phyloP scores from a whole-genome alignment of 2,329 filamentous ascomycete genomes.

The Graphiopsis chlorocephala region DNA sequence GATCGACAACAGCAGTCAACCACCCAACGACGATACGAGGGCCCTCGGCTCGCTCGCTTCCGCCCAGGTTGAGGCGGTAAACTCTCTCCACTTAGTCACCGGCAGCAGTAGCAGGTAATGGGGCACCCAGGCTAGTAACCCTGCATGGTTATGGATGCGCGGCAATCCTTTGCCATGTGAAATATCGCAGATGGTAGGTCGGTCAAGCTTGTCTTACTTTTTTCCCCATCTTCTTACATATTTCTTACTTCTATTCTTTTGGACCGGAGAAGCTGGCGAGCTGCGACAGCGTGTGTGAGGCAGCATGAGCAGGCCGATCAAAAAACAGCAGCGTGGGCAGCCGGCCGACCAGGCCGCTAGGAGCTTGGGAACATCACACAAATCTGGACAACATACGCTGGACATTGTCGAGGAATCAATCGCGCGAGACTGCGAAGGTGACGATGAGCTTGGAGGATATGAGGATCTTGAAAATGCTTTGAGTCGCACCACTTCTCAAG shows the following conservation, averaged over 20 bases:
- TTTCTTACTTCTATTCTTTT: background rate
- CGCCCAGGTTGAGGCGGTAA: background rate
- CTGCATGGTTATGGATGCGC: background rate
- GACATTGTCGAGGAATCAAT: slow-evolving; percentile 21
- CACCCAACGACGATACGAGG: slow-evolving; percentile 1
- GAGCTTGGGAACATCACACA: slow-evolving; percentile 30
- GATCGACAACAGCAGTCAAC: background rate
- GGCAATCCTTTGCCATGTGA: background rate
- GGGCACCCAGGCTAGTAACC: background rate
- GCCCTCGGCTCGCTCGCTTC: background rate
- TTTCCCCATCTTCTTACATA: background rate
- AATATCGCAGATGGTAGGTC: slow-evolving; percentile 3
- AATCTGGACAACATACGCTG: slow-evolving; percentile 20
- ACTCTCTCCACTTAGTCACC: slow-evolving; percentile 10
- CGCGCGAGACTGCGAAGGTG: slow-evolving; percentile 18
- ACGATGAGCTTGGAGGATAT: background rate
- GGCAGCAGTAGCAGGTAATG: background rate
- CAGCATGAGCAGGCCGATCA: slow-evolving; percentile 21
- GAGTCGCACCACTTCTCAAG: slow-evolving; percentile 20
- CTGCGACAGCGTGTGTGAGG: background rate
- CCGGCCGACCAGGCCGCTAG: slow-evolving; percentile 16
- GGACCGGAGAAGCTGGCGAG: background rate
- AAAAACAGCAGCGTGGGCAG: slow-evolving; percentile 8
- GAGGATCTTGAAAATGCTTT: slow-evolving; percentile 19
- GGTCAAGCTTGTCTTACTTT: background rate